A percentile compares a stretch with the other conserved stretches of the same genome.
Conservation (phyloP, 192 early-diverging fungal genomes). For the Linnemannia elongata region DNA sequence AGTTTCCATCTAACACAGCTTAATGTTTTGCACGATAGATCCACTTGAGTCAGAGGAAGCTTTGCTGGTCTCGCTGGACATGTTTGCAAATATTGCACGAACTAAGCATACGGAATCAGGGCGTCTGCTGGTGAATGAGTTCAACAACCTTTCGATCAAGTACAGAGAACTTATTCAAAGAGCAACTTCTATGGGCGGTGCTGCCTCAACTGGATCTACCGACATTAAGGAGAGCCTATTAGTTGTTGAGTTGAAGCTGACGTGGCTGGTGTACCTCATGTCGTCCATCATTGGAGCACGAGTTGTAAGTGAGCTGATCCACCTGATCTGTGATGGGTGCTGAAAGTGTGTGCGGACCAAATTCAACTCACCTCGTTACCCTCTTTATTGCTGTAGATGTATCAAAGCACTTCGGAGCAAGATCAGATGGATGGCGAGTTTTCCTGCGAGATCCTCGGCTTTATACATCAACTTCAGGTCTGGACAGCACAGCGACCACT, state of each 20-base stretch:
- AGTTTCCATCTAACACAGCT: background rate
- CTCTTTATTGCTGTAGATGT: conserved; percentile 57
- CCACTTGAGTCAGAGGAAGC: conserved; percentile 76
- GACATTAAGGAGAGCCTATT: conserved; percentile 48
- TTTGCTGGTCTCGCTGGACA: conserved; percentile 75
- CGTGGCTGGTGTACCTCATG: conserved; percentile 87
- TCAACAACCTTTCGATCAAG: conserved; percentile 19
- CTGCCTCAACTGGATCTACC: conserved; percentile 13
- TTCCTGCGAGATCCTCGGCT: conserved; percentile 73
- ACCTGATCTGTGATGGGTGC: background rate
- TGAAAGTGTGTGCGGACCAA: background rate
- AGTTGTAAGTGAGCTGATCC: conserved; percentile 53
- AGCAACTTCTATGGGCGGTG: conserved; percentile 20
- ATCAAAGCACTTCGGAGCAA: conserved; percentile 80
- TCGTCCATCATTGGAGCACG: conserved; percentile 76
- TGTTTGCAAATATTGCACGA: conserved; percentile 78
- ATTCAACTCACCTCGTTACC: background rate
- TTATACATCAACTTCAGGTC: conserved; percentile 78
- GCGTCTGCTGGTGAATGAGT: conserved; percentile 21
- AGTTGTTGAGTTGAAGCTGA: conserved; percentile 65
- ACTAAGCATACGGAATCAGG: conserved; percentile 74
- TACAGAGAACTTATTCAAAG: conserved; percentile 35
- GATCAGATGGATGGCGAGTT: conserved; percentile 85
- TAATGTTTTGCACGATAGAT: conserved; percentile 50
- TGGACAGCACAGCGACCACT: conserved; percentile 61